Percentiles rank a stretch among this genome's conserved stretches.
Conservation (phyloP, 306 rosid genomes). For the Luffa acutangula region DNA sequence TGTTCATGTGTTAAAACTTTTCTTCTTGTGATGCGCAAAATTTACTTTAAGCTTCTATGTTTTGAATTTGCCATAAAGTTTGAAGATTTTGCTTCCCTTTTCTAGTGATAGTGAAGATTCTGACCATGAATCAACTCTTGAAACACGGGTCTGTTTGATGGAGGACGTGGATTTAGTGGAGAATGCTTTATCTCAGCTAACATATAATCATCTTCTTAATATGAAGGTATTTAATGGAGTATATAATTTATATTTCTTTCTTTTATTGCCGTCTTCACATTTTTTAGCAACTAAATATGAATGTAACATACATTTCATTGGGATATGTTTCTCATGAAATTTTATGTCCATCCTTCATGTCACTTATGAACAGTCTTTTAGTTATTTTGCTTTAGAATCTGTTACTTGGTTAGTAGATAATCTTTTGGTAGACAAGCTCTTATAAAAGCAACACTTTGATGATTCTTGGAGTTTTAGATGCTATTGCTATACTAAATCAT, state of each 20-base stretch:
- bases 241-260: neutral
- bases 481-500: neutral
- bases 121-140: slow-evolving; percentile 26
- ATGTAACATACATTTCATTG: neutral
- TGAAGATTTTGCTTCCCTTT: slow-evolving; percentile 17
- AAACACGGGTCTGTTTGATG: slow-evolving; percentile 46
- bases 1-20: neutral
- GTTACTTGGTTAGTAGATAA: neutral
- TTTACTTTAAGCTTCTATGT: neutral
- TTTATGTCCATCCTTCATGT: neutral
- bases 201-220: slow-evolving; percentile 48
- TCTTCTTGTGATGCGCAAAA: neutral
- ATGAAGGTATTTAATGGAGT: slow-evolving; percentile 39
- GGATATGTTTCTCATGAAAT: neutral
- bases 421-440: neutral
- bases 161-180: slow-evolving; percentile 52
- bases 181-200: slow-evolving; percentile 48
- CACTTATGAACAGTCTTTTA: neutral
- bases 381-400: neutral
- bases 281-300: neutral
- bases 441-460: neutral
- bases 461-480: neutral
- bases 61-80: slow-evolving; percentile 4
- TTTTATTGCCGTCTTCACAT: neutral
- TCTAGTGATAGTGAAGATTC: slow-evolving; percentile 55